Evolutionary conservation across 129 eudicot genomes (phyloP).

Genomic region (Artemisia argyi): DNA sequence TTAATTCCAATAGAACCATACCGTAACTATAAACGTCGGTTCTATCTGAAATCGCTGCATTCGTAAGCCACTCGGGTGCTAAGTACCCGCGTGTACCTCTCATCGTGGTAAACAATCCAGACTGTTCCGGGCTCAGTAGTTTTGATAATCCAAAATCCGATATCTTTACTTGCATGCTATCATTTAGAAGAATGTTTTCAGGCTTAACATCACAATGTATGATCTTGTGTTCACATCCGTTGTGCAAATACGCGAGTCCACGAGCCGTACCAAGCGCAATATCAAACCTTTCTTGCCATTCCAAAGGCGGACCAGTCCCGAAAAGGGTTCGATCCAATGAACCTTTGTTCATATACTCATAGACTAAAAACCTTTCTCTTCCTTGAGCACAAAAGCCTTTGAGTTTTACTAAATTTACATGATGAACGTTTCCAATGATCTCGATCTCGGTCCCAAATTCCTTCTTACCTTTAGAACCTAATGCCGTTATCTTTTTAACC

Average conservation of each 20-base stretch:
- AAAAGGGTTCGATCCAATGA: constrained; percentile 79
- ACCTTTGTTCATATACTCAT: constrained; percentile 87
- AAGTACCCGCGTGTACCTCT: constrained; percentile 56
- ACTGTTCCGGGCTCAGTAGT: constrained; percentile 71
- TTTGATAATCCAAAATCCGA: constrained; percentile 93
- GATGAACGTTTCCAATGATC: constrained; percentile 81
- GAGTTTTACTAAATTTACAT: constrained; percentile 73
- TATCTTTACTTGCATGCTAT: constrained; percentile 60
- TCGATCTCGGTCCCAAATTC: constrained; percentile 87
- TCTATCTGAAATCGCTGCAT: constrained; percentile 74
- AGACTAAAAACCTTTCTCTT: constrained; percentile 70
- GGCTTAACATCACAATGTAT: constrained; percentile 94
- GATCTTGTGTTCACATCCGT: constrained; percentile 79
- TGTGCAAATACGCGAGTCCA: constrained; percentile 85
- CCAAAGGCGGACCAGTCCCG: constrained; percentile 69
- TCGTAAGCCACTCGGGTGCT: constrained; percentile 90
- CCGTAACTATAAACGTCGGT: constrained; percentile 92
- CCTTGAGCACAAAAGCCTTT: constrained; percentile 79
- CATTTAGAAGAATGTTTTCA: constrained; percentile 76
- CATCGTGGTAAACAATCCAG: constrained; percentile 81
- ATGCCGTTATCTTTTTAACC: constrained; percentile 64
- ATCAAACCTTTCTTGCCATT: constrained; percentile 87
- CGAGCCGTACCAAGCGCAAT: constrained; percentile 82
- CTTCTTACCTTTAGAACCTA: constrained; percentile 67
- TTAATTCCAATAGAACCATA: constrained; percentile 78